Base-by-base conservation (phyloP, 2,329 filamentous ascomycete genomes). In the Colletotrichum echinochloae region DNA sequence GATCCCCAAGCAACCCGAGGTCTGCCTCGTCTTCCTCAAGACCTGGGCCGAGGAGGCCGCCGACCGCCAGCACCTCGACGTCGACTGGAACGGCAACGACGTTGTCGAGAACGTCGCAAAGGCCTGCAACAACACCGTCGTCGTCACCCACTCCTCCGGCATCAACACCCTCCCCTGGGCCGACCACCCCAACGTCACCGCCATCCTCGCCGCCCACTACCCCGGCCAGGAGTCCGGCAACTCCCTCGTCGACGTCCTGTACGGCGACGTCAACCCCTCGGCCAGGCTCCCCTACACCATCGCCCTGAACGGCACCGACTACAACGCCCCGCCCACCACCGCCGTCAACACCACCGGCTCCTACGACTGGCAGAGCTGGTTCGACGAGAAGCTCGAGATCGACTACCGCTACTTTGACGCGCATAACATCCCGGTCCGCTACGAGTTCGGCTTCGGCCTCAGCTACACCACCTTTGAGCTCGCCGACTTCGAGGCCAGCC, bases 221-320 rank as follows among this genome's bases (percentile, higher is more conserved):
- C 92, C 92, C 0, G 91, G 91, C 1, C 90, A 94, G 75, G 91
- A 93, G 79, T 91, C 90, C 14, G 92, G 92, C 37, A 85, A 89
- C 72, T 90, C 91, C 0, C 82, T 94, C 6, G 86, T 87, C 35
- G 89, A 92, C 74, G 81, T 94, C 44, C 82, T 94, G 0, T 94
- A 90, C 76, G 92, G 92, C 64, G 88, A 90, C 59, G 86, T 88
- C 66, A 91, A 88, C 39, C 91, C 91, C 4, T 91, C 89, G 71
- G 92, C 91, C 30, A 90, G 91, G 73, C 82, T 94, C 5, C 91
- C 89, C 4, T 93, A 93, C 81, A 93, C 91, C n/a, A 88, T 92
- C 74, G 90, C 90, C n/a, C 80, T 82, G 70, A 84, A 86, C 33
- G 87, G 83, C 26, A 82, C 79, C 44, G 83, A 84, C 78, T 83